Evolutionary conservation across 1,284 basidiomycete species (phyloP).

Genomic region (Cutaneotrichosporon sp.): DNA sequence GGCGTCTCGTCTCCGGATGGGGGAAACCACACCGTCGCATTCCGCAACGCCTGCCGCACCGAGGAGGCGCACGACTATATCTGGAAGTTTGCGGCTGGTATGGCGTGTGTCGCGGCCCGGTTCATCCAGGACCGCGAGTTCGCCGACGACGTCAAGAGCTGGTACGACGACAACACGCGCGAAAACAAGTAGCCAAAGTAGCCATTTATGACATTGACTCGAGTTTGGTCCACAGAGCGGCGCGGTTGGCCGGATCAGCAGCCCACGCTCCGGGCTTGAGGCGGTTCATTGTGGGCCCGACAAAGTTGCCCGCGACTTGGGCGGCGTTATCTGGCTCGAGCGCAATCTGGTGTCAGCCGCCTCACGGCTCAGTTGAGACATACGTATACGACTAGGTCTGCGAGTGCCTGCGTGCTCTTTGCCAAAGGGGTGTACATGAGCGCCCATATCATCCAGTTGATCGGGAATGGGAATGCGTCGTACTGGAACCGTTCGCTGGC

Average conservation of each 20-base stretch:
- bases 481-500: not conserved
- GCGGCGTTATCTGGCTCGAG: not conserved
- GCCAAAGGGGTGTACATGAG: not conserved
- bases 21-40: constrained; percentile 37
- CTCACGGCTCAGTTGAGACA: not conserved
- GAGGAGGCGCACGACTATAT: constrained; percentile 35
- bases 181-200: not conserved
- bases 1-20: constrained; percentile 25
- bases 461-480: not conserved
- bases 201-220: not conserved
- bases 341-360: not conserved
- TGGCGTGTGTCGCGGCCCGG: constrained; percentile 45
- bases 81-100: constrained; percentile 42
- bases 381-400: not conserved
- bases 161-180: constrained; percentile 32
- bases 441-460: not conserved
- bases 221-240: not conserved
- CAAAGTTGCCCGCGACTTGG: not conserved
- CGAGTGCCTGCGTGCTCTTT: not conserved
- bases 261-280: not conserved
- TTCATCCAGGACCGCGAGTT: constrained; percentile 47
- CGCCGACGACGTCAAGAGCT: constrained; percentile 33
- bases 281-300: not conserved
- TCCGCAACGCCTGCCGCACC: constrained; percentile 23
- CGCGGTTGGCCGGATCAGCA: not conserved